Evolutionary conservation across 352 stramenopile genomes (phyloP), one percentile per base, ranked within the genome.

Genomic region (Phytopythium vexans): DNA sequence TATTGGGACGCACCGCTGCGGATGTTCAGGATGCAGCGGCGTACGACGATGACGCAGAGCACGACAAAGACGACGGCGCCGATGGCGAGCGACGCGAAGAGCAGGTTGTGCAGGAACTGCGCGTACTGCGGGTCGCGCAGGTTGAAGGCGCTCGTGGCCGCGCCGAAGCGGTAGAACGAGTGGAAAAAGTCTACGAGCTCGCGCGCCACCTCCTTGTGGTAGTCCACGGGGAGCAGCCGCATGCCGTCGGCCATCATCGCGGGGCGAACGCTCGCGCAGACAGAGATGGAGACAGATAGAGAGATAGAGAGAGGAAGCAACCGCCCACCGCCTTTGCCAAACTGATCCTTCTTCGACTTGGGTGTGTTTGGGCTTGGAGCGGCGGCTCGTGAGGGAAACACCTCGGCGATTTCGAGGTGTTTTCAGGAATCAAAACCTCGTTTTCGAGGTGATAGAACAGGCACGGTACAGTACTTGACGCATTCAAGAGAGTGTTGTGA

Each of bases 181-280:
- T 93, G 82, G 64, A 93, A 89, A 49, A 93, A 93, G 36, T 64
- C 61, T 34, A 75, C 63, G 50, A 90, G 65, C 55, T 88, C 75
- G 36, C 70, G 77, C 42, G 80, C 77, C 34, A 90, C 59, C 37
- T 88, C 66, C 55, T 66, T 68, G 63, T 86, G 74, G 72, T 88
- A 90, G 66, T 90, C 80, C 48, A 67, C 66, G 8, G 77, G 80
- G 27, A 90, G 58, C 42, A 90, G 64, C 32, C 54, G 65, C 64
- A 89, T 72, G 36, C 70, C 61, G 33, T 41, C 35, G 32, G 27
- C 38, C 49, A 39, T n/a, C 49, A 38, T 46, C 16, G 4, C 10
- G 32, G 7, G 12, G 15, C 8, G 10, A 7, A 4, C 3, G 41
- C 5, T 16, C 12, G 14, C 14, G 40, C 15, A 45, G 6, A 8